A percentile compares a stretch with the other conserved stretches of the same genome.
phyloP scores from a whole-genome alignment of 2,329 filamentous ascomycete genomes.

The Acrocalymma vagum region DNA sequence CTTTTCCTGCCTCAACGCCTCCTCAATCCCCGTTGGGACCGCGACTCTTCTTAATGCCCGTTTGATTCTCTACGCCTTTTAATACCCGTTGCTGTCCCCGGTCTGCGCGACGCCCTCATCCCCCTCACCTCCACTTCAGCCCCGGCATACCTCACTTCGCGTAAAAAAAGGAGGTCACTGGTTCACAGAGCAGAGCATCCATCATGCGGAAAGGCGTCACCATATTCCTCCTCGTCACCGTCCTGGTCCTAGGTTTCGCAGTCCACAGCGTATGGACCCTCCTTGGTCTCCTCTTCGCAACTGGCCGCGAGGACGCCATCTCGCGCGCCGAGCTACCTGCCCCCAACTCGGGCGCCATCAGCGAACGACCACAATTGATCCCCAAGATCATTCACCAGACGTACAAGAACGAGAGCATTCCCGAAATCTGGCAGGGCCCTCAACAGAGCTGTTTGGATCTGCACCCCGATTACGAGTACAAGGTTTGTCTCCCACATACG shows the following conservation, averaged over 20 bases:
- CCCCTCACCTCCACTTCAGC: conserved; percentile 8
- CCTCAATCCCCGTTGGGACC: conserved; percentile 17
- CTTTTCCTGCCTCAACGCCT: conserved; percentile 21
- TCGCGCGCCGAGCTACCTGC: conserved; percentile 71
- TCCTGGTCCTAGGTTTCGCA: conserved; percentile 70
- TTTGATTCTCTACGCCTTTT: conserved; percentile 16
- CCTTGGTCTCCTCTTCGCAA: conserved; percentile 73
- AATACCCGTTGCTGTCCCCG: conserved; percentile 13
- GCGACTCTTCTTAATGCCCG: conserved; percentile 19
- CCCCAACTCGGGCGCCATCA: conserved; percentile 67
- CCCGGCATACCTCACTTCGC: conserved; percentile 7
- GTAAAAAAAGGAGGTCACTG: conserved; percentile 35
- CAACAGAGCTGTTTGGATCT: conserved; percentile 72
- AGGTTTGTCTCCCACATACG: conserved; percentile 52
- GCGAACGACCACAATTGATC: conserved; percentile 67
- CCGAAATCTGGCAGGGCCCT: conserved; percentile 70
- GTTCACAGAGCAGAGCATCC: conserved; percentile 23
- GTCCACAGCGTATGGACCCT: conserved; percentile 75
- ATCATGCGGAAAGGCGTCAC: conserved; percentile 68
- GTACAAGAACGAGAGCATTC: conserved; percentile 75
- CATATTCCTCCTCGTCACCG: conserved; percentile 71
- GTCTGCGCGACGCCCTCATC: conserved; percentile 9
- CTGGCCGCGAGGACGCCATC: conserved; percentile 73
- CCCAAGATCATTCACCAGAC: conserved; percentile 83
- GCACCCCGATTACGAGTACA: conserved; percentile 78